Evolutionary conservation across 441 rosid species (phyloP).

Genomic region (Kokia cookei): DNA sequence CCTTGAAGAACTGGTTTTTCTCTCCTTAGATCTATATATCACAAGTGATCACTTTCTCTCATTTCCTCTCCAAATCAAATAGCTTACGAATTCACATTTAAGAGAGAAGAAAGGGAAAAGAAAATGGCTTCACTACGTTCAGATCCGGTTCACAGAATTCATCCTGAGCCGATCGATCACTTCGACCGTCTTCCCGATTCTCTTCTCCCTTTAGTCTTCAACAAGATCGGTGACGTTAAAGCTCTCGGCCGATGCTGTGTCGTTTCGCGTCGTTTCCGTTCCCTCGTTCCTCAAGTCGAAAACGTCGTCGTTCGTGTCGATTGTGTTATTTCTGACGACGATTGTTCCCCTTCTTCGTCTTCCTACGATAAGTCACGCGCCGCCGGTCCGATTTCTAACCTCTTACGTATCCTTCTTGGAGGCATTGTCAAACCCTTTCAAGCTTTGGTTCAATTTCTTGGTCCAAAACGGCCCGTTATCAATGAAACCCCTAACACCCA

Average conservation of each 20-base stretch:
- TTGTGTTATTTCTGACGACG: constrained; percentile 86
- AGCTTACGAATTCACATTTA: not conserved
- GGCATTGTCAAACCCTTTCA: constrained; percentile 71
- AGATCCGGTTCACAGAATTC: constrained; percentile 62
- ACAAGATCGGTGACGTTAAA: constrained; percentile 75
- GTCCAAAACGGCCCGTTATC: constrained; percentile 29
- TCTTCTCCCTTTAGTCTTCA: constrained; percentile 64
- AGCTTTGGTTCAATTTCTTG: constrained; percentile 52
- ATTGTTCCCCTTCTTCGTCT: constrained; percentile 29
- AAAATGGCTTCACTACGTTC: constrained; percentile 26
- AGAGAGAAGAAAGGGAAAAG: not conserved
- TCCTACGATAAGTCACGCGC: constrained; percentile 39
- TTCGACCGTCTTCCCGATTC: constrained; percentile 87
- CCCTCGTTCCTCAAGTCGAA: constrained; percentile 72
- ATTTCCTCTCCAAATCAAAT: constrained; percentile 1
- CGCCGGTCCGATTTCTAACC: constrained; percentile 33
- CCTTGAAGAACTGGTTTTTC: not conserved
- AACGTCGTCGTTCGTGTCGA: constrained; percentile 89
- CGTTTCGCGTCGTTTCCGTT: constrained; percentile 71
- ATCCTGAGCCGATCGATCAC: constrained; percentile 66
- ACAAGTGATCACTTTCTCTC: constrained; percentile 1
- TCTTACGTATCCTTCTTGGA: constrained; percentile 50
- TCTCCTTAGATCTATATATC: not conserved
- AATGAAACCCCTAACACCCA: not conserved
- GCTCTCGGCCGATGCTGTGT: constrained; percentile 85